Evolutionary conservation across 2,329 filamentous ascomycete species (phyloP).

Genomic region (Microsporum canis): DNA sequence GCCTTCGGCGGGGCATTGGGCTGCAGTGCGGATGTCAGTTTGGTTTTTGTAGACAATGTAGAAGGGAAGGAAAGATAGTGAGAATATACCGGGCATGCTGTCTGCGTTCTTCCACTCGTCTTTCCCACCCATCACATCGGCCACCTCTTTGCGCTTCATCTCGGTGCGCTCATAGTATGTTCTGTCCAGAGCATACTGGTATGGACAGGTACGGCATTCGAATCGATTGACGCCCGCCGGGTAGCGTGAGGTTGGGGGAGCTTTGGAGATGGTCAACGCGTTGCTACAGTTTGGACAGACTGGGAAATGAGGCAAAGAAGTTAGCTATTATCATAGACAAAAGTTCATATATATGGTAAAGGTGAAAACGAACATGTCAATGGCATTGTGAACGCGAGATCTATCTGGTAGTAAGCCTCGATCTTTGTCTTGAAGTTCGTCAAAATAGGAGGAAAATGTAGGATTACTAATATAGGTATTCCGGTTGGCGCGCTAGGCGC

Average conservation of each 20-base stretch:
- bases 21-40: constrained; percentile 28
- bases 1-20: constrained; percentile 68
- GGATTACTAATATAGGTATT: too few relatives aligned
- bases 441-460: too few relatives aligned
- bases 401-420: too few relatives aligned
- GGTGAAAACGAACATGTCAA: constrained; percentile 27
- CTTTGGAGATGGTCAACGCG: constrained; percentile 37
- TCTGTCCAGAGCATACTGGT: constrained; percentile 70
- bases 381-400: constrained; percentile 21
- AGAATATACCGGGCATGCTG: constrained; percentile 51
- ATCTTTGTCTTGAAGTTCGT: too few relatives aligned
- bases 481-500: too few relatives aligned
- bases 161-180: constrained; percentile 68
- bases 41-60: not conserved
- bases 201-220: constrained; percentile 91
- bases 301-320: constrained; percentile 15
- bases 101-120: constrained; percentile 87
- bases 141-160: constrained; percentile 76
- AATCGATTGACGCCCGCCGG: constrained; percentile 58
- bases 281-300: constrained; percentile 42
- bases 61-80: not conserved
- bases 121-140: constrained; percentile 80
- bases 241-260: constrained; percentile 27
- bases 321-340: constrained; percentile 1
- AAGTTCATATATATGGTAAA: not conserved